phyloP scores from a whole-genome alignment of 2,329 filamentous ascomycete genomes.

The Fusarium miscanthi region DNA sequence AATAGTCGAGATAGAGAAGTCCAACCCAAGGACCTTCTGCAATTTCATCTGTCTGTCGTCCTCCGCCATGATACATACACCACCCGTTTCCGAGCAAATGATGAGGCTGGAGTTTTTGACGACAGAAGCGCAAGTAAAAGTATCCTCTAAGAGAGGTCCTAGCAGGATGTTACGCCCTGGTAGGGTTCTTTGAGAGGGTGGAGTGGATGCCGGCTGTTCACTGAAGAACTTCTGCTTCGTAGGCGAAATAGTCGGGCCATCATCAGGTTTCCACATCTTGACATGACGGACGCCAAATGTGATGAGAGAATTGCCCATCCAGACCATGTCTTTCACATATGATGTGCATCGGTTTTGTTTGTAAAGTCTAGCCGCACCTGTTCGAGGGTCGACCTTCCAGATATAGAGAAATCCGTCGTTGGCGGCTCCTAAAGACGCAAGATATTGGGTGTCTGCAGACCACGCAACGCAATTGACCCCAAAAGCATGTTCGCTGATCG shows the following conservation, averaged over 20 bases:
- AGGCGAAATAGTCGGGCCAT: conserved; percentile 68
- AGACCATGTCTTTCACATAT: conserved; percentile 85
- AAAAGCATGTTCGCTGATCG: conserved; percentile 88
- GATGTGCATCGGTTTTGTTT: conserved; percentile 93
- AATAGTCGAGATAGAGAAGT: conserved; percentile 76
- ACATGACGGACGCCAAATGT: conserved; percentile 92
- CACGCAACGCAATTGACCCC: conserved; percentile 91
- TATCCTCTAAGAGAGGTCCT: conserved; percentile 82
- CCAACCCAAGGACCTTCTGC: conserved; percentile 71
- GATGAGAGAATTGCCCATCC: conserved; percentile 86
- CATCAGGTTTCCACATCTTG: conserved; percentile 91
- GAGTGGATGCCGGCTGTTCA: conserved; percentile 52
- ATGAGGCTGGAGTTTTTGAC: conserved; percentile 77
- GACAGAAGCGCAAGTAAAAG: conserved; percentile 83
- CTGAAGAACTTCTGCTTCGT: conserved; percentile 68
- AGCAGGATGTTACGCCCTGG: conserved; percentile 89
- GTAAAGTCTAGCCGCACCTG: conserved; percentile 81
- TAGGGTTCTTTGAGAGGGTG: conserved; percentile 69
- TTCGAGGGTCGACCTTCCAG: conserved; percentile 87
- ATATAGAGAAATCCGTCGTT: conserved; percentile 96
- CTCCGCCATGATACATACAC: conserved; percentile 90
- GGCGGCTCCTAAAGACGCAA: conserved; percentile 87
- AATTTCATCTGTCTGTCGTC: conserved; percentile 77
- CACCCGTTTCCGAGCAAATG: conserved; percentile 86
- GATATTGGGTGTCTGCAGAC: conserved; percentile 84